A percentile compares a stretch with the other conserved stretches of the same genome.
Evolutionary conservation across 768 basidiomycete genomes (phyloP).

Genomic region (Leccinum barrowsii): DNA sequence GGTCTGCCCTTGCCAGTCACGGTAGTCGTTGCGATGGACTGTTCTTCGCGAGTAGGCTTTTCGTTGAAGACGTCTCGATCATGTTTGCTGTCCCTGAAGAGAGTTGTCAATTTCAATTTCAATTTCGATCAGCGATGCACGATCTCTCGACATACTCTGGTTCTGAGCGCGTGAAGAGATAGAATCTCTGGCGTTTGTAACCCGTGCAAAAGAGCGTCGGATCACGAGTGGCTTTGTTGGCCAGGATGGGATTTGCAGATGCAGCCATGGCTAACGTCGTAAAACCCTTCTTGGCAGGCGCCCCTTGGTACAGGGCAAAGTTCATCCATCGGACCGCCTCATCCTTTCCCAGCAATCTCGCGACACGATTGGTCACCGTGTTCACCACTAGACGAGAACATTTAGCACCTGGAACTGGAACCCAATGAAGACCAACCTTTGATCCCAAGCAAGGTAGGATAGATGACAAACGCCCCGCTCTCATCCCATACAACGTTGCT

Average conservation of each 20-base stretch:
- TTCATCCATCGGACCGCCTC: constrained; percentile 90
- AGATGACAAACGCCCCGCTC: constrained; percentile 90
- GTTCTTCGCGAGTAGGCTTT: constrained; percentile 93
- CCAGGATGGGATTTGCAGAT: constrained; percentile 91
- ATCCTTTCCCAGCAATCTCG: constrained; percentile 86
- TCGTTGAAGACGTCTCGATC: constrained; percentile 99
- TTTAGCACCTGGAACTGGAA: not conserved
- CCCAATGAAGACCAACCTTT: constrained; percentile 59
- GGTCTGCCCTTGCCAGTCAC: constrained; percentile 49
- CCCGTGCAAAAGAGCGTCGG: too few species aligned
- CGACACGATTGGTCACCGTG: constrained; percentile 89
- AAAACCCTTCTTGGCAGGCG: constrained; percentile 81
- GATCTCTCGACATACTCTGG: constrained; percentile 67
- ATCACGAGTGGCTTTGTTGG: constrained; percentile 38
- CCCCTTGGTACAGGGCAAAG: constrained; percentile 87
- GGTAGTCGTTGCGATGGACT: constrained; percentile 71
- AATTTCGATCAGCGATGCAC: not conserved
- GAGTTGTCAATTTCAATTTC: not conserved
- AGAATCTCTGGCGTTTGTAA: constrained; percentile 39
- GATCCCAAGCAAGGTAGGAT: constrained; percentile 90
- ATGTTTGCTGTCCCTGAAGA: constrained; percentile 71
- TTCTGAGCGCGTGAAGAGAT: constrained; percentile 87
- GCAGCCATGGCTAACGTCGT: constrained; percentile 93
- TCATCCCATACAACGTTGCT: constrained; percentile 97
- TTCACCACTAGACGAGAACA: constrained; percentile 69